These are phyloP conservation scores for Cokeromyces recurvatus DNA, from an alignment of 371 early-diverging fungal genomes.

Conservation along the genomic window DNA sequence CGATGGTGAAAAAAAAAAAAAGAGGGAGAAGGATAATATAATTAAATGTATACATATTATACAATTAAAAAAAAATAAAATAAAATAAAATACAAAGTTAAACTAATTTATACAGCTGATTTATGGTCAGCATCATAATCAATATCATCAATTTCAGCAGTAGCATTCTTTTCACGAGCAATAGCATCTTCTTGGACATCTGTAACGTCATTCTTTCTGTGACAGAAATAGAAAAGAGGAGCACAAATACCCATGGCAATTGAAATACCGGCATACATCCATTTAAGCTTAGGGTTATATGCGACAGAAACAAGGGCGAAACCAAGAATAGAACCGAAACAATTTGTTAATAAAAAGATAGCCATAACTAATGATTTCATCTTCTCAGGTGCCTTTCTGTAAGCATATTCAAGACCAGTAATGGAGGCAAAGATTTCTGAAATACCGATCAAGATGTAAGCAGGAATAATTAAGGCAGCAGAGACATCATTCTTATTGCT, in stretches of 20 bases:
- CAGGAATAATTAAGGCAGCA: constrained; percentile 64
- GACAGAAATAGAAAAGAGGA: constrained; percentile 19
- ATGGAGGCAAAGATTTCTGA: constrained; percentile 76
- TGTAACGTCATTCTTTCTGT: constrained; percentile 22
- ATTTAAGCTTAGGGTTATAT: constrained; percentile 62
- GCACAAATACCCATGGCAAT: constrained; percentile 17
- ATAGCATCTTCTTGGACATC: constrained; percentile 33
- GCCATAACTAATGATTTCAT: constrained; percentile 79
- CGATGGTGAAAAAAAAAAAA: no score
- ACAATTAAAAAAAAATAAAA: no score
- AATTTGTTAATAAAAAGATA: constrained; percentile 65
- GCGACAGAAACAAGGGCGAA: constrained; percentile 64
- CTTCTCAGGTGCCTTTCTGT: constrained; percentile 64
- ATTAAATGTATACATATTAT: no score
- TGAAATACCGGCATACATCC: constrained; percentile 57
- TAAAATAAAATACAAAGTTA: no score
- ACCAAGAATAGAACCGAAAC: constrained; percentile 61
- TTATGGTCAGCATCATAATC: no score
- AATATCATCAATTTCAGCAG: no score
- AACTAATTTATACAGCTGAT: constrained; percentile 17
- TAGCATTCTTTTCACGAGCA: no score
- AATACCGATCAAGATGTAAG: constrained; percentile 61
- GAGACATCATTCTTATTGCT: constrained; percentile 48
- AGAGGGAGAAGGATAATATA: no score
- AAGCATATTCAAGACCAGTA: constrained; percentile 79